Percentiles rank a stretch among this genome's conserved stretches.
Conservation (phyloP, 2,329 filamentous ascomycete genomes). For the Mariannaea sp. region DNA sequence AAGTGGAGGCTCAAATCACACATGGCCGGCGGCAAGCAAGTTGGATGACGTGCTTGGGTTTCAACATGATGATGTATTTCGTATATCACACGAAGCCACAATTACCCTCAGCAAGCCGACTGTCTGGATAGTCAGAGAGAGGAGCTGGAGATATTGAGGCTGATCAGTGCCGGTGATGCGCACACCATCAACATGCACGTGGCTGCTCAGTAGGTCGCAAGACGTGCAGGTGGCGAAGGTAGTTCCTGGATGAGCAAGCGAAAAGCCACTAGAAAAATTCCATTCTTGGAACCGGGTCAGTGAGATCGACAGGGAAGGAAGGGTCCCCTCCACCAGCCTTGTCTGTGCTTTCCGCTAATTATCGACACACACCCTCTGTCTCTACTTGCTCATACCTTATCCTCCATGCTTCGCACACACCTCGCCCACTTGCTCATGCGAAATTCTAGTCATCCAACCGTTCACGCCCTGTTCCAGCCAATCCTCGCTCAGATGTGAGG, state of each 20-base stretch:
- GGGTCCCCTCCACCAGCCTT: not conserved
- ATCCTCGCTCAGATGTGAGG: conserved; percentile 19
- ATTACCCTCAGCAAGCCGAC: no score
- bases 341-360: conserved; percentile 1
- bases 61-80: not conserved
- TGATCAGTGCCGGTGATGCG: conserved; percentile 26
- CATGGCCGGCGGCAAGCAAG: not conserved
- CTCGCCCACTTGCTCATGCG: conserved; percentile 11
- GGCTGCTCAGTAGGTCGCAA: conserved; percentile 21
- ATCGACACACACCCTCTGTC: conserved; percentile 10
- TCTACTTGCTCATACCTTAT: no score
- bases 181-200: conserved; percentile 32
- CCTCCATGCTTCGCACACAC: no score
- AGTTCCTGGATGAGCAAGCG: conserved; percentile 20
- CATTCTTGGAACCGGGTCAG: not conserved
- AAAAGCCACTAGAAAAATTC: conserved; percentile 16
- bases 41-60: not conserved
- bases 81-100: no score
- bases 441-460: conserved; percentile 15
- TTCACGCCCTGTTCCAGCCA: conserved; percentile 28
- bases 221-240: conserved; percentile 17
- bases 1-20: conserved; percentile 10
- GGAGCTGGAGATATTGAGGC: not conserved
- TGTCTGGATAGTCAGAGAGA: no score
- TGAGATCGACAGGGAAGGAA: conserved; percentile 11